Conservation (phyloP, 2,329 filamentous ascomycete species). For the Penicillium sp. region DNA sequence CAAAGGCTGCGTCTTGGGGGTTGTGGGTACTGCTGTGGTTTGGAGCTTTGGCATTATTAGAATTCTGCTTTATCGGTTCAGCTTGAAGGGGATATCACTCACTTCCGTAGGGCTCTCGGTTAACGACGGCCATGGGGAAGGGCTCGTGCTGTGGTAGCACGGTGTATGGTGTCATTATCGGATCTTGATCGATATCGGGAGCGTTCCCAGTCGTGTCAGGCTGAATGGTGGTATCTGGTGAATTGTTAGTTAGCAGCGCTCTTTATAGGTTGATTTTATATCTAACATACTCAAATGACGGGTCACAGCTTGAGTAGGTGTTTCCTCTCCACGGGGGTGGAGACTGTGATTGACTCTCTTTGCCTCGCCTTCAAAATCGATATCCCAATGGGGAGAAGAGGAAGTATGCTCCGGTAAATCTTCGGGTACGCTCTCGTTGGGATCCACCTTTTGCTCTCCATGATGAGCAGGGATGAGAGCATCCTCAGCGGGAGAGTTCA, state of each 20-base stretch:
- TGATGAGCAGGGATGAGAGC: constrained; percentile 23
- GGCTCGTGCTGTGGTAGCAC: constrained; percentile 53
- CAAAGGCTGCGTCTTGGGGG: constrained; percentile 75
- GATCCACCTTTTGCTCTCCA: constrained; percentile 2
- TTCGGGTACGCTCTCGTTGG: constrained; percentile 12
- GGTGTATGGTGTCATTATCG: constrained; percentile 68
- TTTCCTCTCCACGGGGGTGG: constrained; percentile 52
- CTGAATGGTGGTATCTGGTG: constrained; percentile 55
- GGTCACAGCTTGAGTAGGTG: constrained; percentile 59
- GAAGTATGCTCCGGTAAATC: constrained; percentile 57
- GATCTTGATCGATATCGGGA: constrained; percentile 53
- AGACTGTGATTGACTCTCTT: constrained; percentile 61
- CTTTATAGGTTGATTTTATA: not conserved
- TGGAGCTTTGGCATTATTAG: constrained; percentile 38
- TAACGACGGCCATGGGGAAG: constrained; percentile 72
- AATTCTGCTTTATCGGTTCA: not conserved
- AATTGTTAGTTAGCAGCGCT: not conserved
- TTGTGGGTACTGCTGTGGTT: constrained; percentile 62
- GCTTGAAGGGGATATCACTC: constrained; percentile 10
- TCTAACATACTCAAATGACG: constrained; percentile 58
- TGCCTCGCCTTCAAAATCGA: constrained; percentile 61
- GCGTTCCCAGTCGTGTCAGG: constrained; percentile 53
- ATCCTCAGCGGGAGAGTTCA: constrained; percentile 50
- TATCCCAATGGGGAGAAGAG: constrained; percentile 64
- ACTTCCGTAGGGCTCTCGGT: constrained; percentile 65